Conservation (phyloP, 2,329 filamentous ascomycete genomes). For the Hymenoscyphus repandus region DNA sequence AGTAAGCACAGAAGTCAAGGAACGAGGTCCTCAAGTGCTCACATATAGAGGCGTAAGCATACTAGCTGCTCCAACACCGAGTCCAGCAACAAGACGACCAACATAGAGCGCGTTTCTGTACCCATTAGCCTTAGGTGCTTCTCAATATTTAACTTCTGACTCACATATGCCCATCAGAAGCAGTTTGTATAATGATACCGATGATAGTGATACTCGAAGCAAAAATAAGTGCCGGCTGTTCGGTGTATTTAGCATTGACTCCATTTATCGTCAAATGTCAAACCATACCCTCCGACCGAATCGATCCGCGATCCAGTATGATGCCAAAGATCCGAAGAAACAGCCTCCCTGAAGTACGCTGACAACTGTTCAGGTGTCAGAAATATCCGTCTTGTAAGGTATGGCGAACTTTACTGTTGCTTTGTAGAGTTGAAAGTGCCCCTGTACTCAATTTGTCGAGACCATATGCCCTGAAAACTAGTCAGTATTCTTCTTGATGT, state of each 20-base stretch:
- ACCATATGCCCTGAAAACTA: slow-evolving; percentile 32
- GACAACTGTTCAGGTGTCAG: slow-evolving; percentile 42
- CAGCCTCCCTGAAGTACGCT: slow-evolving; percentile 67
- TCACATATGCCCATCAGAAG: slow-evolving; percentile 51
- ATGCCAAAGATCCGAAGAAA: slow-evolving; percentile 57
- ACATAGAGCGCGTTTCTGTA: slow-evolving; percentile 54
- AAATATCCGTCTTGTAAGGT: not conserved
- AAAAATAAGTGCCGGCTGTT: slow-evolving; percentile 41
- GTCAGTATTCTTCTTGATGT: slow-evolving; percentile 39
- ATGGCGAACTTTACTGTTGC: slow-evolving; percentile 36
- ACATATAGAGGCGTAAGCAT: slow-evolving; percentile 32
- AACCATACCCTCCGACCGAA: slow-evolving; percentile 12
- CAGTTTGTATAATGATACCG: slow-evolving; percentile 60
- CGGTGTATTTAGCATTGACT: not conserved
- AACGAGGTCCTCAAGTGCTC: slow-evolving; percentile 41
- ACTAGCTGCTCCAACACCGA: slow-evolving; percentile 47
- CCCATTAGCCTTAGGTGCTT: not conserved
- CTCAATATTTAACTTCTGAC: not conserved
- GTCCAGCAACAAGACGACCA: slow-evolving; percentile 50
- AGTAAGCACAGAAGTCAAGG: slow-evolving; percentile 25
- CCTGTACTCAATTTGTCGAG: slow-evolving; percentile 28
- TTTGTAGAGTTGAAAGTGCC: slow-evolving; percentile 46
- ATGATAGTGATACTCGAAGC: slow-evolving; percentile 52
- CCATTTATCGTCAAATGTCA: not conserved
- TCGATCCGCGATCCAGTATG: slow-evolving; percentile 34